Base-by-base conservation (phyloP, 305 asterid species). In the Ajuga reptans region DNA sequence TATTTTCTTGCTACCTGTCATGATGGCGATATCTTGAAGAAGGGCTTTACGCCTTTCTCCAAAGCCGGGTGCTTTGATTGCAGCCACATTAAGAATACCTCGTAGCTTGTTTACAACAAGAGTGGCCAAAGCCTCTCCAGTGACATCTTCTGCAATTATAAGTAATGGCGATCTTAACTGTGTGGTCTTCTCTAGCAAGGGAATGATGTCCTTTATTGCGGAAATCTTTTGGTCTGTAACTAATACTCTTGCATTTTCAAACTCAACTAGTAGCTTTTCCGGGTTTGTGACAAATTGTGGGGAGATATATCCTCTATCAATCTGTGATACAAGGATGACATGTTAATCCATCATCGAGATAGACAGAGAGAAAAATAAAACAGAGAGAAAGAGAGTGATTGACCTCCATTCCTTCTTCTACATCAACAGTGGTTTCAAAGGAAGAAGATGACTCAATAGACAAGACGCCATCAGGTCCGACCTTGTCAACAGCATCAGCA, bases 361-460 rank as follows among this genome's bases (percentile, higher is more conserved):
- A 50, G n/a, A 27, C 2, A 0, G 15, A 49, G 37, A 46, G 67
- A 21, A 60, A 41, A 6, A 18, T 1, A 21, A 21, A 21, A 21
- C 27, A 21, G 27, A 21, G 27, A 5, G 36, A 5, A 5, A 5
- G 36, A 72, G 1, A 51, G 18, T 39, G 4, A 77, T 83, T 4
- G 4, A 93, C 98, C 98, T 91, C 99, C 99, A 91, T 93, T 83
- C 99, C 99, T 71, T 93, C 99, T 85, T 93, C 99, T 45, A 93
- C 99, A 51, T 89, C 96, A 10, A 93, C 95, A 5, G 99, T 86
- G 16, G 99, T 93, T 81, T 93, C 99, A 71, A 93, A 93, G 52
- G 99, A 93, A 56, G 99, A 91, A 3, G 99, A 93, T 27, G 99
- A 93, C 83, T 93, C 99, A 4, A 93, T 93, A 60, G 99, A 93